Percentiles rank a stretch among this genome's conserved stretches.
Evolutionary conservation across 768 basidiomycete species (phyloP).

Genomic region (Kwoniella mangroviensis): DNA sequence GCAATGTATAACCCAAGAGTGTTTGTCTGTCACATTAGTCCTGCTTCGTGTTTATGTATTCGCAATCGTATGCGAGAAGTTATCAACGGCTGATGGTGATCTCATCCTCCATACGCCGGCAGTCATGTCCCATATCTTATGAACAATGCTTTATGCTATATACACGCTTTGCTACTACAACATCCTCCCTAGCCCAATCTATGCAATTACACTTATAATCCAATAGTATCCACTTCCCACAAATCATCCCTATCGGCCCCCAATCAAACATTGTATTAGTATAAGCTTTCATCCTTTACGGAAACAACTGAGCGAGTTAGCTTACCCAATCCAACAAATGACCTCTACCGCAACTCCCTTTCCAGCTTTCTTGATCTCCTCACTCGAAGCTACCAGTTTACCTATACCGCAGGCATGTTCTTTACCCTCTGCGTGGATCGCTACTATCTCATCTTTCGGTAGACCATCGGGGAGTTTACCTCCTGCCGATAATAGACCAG

Average conservation of each 20-base stretch:
- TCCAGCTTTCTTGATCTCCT: conserved; percentile 86
- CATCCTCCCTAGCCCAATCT: background rate
- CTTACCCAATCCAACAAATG: conserved; percentile 60
- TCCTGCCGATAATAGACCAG: conserved; percentile 90
- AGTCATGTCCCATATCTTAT: background rate
- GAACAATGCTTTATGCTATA: background rate
- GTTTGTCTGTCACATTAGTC: too few species aligned
- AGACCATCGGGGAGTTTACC: conserved; percentile 80
- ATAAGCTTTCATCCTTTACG: background rate
- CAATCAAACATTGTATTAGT: background rate
- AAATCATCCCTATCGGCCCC: conserved; percentile 25
- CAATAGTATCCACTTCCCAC: conserved; percentile 32
- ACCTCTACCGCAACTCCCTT: conserved; percentile 90
- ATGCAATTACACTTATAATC: conserved; percentile 13
- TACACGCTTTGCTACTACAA: background rate
- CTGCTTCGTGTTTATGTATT: too few species aligned
- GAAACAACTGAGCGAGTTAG: background rate
- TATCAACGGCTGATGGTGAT: too few species aligned
- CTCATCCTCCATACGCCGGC: too few species aligned
- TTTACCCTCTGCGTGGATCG: conserved; percentile 94
- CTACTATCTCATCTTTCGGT: conserved; percentile 76
- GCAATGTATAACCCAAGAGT: too few species aligned
- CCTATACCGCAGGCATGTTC: conserved; percentile 88
- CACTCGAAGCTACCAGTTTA: conserved; percentile 76
- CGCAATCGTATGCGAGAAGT: too few species aligned